Conservation (phyloP, 164 flowering plant genomes). For the Liquidambar formosana region DNA sequence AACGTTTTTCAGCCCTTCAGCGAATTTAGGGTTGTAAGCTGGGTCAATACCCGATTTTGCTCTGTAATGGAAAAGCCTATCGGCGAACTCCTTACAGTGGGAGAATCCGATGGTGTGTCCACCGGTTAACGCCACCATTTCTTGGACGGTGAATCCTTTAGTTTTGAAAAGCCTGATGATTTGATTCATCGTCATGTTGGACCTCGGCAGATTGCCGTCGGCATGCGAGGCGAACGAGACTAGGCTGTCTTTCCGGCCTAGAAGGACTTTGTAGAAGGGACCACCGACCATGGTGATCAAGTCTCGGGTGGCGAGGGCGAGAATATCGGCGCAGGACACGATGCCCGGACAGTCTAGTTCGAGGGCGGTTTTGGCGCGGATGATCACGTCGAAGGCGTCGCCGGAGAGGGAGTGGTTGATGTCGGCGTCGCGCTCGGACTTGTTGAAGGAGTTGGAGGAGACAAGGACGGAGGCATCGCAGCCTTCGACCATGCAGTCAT, state of each 20-base stretch:
- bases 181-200: conserved; percentile 34
- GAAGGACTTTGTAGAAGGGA: conserved; percentile 40
- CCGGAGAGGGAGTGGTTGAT: conserved; percentile 67
- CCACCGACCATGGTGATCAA: conserved; percentile 66
- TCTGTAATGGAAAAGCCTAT: conserved; percentile 40
- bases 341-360: conserved; percentile 61
- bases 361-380: conserved; percentile 52
- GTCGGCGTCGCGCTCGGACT: conserved; percentile 63
- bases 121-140: conserved; percentile 61
- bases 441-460: conserved; percentile 41
- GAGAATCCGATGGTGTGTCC: conserved; percentile 72
- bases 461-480: conserved; percentile 38
- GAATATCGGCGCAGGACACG: conserved; percentile 68
- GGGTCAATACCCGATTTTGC: conserved; percentile 32
- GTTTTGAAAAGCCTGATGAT: conserved; percentile 37
- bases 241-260: conserved; percentile 57
- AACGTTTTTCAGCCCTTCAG: conserved; percentile 28
- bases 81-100: conserved; percentile 58
- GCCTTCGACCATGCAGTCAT: conserved; percentile 18
- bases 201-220: conserved; percentile 29
- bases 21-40: conserved; percentile 36
- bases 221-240: conserved; percentile 37
- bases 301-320: conserved; percentile 52
- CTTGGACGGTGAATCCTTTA: conserved; percentile 46
- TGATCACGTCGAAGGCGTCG: conserved; percentile 59